A percentile compares a stretch with the other conserved stretches of the same genome.
phyloP scores from a whole-genome alignment of 352 stramenopile species.

The Pilasporangium apinafurcum region DNA sequence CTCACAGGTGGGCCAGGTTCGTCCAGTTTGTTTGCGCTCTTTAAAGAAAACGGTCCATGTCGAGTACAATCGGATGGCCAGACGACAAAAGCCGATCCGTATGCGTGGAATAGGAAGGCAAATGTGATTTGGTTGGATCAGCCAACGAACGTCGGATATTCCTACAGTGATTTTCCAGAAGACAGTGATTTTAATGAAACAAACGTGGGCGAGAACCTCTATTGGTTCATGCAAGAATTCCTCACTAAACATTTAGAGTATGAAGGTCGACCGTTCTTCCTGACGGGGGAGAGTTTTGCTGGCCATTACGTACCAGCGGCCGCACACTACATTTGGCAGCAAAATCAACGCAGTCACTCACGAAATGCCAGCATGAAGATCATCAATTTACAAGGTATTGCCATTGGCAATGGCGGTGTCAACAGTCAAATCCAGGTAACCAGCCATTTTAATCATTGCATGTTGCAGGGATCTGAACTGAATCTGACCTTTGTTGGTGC shows the following conservation, averaged over 20 bases:
- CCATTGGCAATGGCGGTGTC: slow-evolving; percentile 83
- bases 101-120: slow-evolving; percentile 25
- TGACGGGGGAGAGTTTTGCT: slow-evolving; percentile 27
- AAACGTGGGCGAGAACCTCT: slow-evolving; percentile 26
- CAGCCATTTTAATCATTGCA: no score
- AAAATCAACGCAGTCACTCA: not conserved
- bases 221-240: slow-evolving; percentile 30
- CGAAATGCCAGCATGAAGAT: no score
- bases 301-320: slow-evolving; percentile 27
- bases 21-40: slow-evolving; percentile 19
- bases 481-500: no score
- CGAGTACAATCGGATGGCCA: slow-evolving; percentile 8
- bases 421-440: slow-evolving; percentile 83
- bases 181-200: slow-evolving; percentile 20
- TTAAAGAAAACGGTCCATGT: slow-evolving; percentile 31
- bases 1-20: slow-evolving; percentile 27
- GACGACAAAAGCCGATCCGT: slow-evolving; percentile 11
- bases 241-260: slow-evolving; percentile 19
- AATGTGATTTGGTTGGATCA: slow-evolving; percentile 39
- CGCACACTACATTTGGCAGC: slow-evolving; percentile 14
- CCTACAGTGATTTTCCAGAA: slow-evolving; percentile 4
- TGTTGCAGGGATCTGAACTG: no score
- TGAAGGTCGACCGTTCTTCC: slow-evolving; percentile 15
- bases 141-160: slow-evolving; percentile 23
- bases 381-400: slow-evolving; percentile 40